Conservation (phyloP, 371 early-diverging fungal genomes). For the Mucor saturninus region DNA sequence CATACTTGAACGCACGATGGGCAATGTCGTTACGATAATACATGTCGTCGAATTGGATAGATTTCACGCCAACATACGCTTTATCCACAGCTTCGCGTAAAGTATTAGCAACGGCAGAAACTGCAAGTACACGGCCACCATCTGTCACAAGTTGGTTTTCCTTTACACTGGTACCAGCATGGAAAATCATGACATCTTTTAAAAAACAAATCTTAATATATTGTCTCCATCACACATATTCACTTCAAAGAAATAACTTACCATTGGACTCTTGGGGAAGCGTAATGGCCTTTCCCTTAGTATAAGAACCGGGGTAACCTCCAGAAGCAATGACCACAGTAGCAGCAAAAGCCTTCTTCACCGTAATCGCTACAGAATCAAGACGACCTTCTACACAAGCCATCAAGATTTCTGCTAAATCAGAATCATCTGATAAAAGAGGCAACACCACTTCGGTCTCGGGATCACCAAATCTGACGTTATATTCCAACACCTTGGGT, state of each 20-base stretch:
- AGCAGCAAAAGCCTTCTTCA: conserved; percentile 79
- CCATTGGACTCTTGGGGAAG: conserved; percentile 43
- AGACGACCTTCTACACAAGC: conserved; percentile 90
- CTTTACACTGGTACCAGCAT: conserved; percentile 84
- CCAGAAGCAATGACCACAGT: conserved; percentile 92
- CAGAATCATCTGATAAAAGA: conserved; percentile 80
- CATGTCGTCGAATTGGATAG: conserved; percentile 83
- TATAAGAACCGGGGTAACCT: conserved; percentile 91
- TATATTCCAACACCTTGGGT: conserved; percentile 95
- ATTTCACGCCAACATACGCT: conserved; percentile 73
- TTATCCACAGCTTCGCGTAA: conserved; percentile 77
- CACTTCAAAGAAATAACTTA: conserved; percentile 8
- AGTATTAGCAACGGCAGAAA: conserved; percentile 79
- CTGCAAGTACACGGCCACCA: conserved; percentile 95
- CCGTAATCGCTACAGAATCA: conserved; percentile 82
- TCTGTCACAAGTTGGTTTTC: conserved; percentile 75
- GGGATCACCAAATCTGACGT: conserved; percentile 97
- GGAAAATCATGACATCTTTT: conserved; percentile 80
- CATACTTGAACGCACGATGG: conserved; percentile 72
- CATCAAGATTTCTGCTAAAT: conserved; percentile 87
- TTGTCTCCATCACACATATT: neutral
- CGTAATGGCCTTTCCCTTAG: conserved; percentile 80
- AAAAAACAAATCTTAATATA: neutral
- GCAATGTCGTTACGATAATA: conserved; percentile 94
- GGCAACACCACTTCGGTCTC: conserved; percentile 96